Evolutionary conservation across 495 filamentous ascomycete species (phyloP).

Genomic region (Cercophora sp.): DNA sequence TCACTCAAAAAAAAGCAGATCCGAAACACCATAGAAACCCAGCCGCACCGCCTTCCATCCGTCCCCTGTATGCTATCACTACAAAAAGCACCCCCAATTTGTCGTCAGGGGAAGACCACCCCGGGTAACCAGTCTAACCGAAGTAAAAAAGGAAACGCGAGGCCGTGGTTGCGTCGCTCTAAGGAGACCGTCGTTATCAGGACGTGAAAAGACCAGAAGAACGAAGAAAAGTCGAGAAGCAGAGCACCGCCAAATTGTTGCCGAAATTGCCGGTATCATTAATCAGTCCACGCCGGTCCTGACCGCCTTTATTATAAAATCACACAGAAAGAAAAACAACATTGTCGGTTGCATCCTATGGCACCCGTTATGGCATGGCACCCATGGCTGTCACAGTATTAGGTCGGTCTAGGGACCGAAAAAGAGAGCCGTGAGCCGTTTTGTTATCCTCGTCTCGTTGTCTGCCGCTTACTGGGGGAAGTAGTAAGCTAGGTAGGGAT

Average conservation of each 20-base stretch:
- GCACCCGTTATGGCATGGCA: not conserved
- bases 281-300: conserved; percentile 24
- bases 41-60: not conserved
- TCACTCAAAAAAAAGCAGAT: not conserved
- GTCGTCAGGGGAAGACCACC: not conserved
- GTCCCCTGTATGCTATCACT: conserved; percentile 2
- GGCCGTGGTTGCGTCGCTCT: no score
- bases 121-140: conserved; percentile 15
- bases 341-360: no score
- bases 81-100: not conserved
- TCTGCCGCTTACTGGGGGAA: no score
- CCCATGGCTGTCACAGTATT: not conserved
- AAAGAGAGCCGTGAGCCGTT: not conserved
- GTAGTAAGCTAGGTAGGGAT: no score
- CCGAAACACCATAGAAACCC: not conserved
- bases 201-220: no score
- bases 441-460: no score
- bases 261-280: conserved; percentile 18
- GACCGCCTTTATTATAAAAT: conserved; percentile 26
- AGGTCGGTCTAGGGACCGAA: not conserved
- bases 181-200: no score
- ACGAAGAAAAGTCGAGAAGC: conserved; percentile 12
- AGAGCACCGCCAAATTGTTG: conserved; percentile 14
- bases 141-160: not conserved
- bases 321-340: conserved; percentile 11